A percentile compares a stretch with the other conserved stretches of the same genome.
phyloP scores from a whole-genome alignment of 169 alveolate species.

The Plasmodium reichenowi region DNA sequence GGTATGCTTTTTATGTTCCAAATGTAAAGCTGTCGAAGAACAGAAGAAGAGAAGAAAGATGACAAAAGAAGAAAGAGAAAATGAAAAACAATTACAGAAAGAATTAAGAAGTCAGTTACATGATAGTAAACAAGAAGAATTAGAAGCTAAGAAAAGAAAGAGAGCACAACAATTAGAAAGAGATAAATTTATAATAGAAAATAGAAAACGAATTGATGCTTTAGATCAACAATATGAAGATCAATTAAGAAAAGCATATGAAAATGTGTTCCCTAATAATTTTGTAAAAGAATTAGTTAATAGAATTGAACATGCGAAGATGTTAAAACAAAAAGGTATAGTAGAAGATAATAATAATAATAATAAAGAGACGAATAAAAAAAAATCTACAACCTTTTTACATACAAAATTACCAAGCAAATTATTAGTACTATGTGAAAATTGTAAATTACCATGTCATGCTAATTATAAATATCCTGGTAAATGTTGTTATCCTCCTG shows the following conservation, averaged over 20 bases:
- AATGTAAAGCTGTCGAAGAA: conserved; percentile 92
- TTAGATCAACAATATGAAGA: conserved; percentile 80
- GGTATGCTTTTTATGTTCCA: conserved; percentile 92
- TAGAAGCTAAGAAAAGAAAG: conserved; percentile 78
- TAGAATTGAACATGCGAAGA: conserved; percentile 78
- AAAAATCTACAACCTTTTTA: conserved; percentile 81
- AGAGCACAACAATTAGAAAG: conserved; percentile 75
- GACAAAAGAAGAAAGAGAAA: conserved; percentile 88
- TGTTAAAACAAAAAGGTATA: conserved; percentile 64
- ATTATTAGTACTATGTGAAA: conserved; percentile 83
- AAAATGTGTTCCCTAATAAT: conserved; percentile 81
- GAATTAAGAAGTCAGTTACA: conserved; percentile 86
- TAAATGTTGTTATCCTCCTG: conserved; percentile 84
- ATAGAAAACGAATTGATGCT: conserved; percentile 74
- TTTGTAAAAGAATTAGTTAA: conserved; percentile 82
- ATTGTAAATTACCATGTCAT: conserved; percentile 86
- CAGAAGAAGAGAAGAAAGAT: conserved; percentile 89
- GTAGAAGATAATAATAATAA: conserved; percentile 78
- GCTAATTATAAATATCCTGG: conserved; percentile 82
- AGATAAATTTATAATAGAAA: conserved; percentile 70
- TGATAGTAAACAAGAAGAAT: conserved; percentile 82
- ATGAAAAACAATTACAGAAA: conserved; percentile 87
- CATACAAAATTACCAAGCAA: conserved; percentile 80
- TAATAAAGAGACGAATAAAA: conserved; percentile 76
- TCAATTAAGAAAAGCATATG: conserved; percentile 80